phyloP scores from a whole-genome alignment of 1,284 basidiomycete species.

The Cystobasidiaceae sp. region DNA sequence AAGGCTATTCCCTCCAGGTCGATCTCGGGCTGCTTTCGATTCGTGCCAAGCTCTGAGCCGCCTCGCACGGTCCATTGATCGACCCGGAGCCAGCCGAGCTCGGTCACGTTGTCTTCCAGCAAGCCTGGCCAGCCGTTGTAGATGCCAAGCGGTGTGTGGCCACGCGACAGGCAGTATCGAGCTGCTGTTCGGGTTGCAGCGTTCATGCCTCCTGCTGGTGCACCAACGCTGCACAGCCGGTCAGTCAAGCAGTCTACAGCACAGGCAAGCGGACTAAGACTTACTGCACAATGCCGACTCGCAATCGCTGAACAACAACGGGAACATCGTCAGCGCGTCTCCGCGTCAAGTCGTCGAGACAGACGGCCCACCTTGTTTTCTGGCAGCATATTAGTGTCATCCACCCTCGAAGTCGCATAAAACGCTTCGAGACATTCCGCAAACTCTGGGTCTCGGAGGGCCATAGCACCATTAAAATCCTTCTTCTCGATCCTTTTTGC shows the following conservation, averaged over 20 bases:
- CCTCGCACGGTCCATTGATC: slow-evolving; percentile 94
- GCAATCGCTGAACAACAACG: slow-evolving; percentile 49
- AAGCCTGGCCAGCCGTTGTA: slow-evolving; percentile 94
- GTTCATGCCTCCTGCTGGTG: slow-evolving; percentile 98
- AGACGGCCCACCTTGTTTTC: slow-evolving; percentile 50
- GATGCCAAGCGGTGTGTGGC: slow-evolving; percentile 83
- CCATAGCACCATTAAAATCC: slow-evolving; percentile 82
- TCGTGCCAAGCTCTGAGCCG: slow-evolving; percentile 97
- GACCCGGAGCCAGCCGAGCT: slow-evolving; percentile 92
- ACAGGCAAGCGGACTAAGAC: slow-evolving; percentile 46
- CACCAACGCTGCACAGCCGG: slow-evolving; percentile 66
- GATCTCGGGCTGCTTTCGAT: slow-evolving; percentile 75
- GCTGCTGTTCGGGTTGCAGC: slow-evolving; percentile 91
- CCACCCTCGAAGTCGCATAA: slow-evolving; percentile 62
- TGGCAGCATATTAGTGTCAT: slow-evolving; percentile 59
- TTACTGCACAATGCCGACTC: slow-evolving; percentile 88
- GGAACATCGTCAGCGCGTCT: background rate
- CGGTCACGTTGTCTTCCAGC: slow-evolving; percentile 77
- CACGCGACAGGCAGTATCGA: slow-evolving; percentile 85
- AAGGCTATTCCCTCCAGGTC: slow-evolving; percentile 76
- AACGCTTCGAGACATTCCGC: slow-evolving; percentile 80
- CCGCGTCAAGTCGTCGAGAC: slow-evolving; percentile 48
- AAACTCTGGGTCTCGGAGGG: slow-evolving; percentile 87
- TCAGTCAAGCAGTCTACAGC: background rate
- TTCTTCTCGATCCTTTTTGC: slow-evolving; percentile 73